Evolutionary conservation across 202 grass and related monocot genomes (phyloP).

Genomic region (Elaeis oleifera): DNA sequence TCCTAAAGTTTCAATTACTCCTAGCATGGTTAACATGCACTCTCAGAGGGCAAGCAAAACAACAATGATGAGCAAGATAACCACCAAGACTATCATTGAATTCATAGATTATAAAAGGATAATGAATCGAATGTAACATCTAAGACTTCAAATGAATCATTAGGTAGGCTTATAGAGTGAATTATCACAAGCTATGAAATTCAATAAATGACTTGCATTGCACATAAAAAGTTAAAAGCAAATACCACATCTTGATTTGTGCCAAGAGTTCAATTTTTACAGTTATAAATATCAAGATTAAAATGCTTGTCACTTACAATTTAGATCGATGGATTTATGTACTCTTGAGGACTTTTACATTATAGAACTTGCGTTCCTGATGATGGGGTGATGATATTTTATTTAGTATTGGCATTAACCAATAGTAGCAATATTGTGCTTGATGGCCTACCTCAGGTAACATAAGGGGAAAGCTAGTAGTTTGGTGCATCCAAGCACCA

Average conservation of each 20-base stretch:
- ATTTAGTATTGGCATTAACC: too few species aligned
- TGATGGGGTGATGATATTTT: neutral
- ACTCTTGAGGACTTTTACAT: too few species aligned
- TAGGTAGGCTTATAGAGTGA: conserved; percentile 3
- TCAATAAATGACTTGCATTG: neutral
- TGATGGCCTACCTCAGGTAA: neutral
- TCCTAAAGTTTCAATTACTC: conserved; percentile 35
- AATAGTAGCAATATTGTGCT: neutral
- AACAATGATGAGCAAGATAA: conserved; percentile 55
- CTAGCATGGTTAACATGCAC: conserved; percentile 25
- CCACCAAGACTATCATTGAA: conserved; percentile 19
- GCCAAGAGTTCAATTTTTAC: too few species aligned
- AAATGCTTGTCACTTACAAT: too few species aligned
- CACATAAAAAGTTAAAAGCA: neutral
- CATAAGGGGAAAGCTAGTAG: too few species aligned
- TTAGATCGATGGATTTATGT: too few species aligned
- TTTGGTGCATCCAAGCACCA: too few species aligned
- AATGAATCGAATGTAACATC: conserved; percentile 29
- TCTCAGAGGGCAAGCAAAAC: conserved; percentile 76
- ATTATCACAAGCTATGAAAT: neutral
- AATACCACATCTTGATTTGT: too few species aligned
- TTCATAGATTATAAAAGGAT: conserved; percentile 33
- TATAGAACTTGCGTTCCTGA: neutral
- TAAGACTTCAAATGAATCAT: conserved; percentile 31
- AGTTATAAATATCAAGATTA: too few species aligned